Base-by-base conservation (phyloP, 441 rosid species). In the Biscutella auriculata region DNA sequence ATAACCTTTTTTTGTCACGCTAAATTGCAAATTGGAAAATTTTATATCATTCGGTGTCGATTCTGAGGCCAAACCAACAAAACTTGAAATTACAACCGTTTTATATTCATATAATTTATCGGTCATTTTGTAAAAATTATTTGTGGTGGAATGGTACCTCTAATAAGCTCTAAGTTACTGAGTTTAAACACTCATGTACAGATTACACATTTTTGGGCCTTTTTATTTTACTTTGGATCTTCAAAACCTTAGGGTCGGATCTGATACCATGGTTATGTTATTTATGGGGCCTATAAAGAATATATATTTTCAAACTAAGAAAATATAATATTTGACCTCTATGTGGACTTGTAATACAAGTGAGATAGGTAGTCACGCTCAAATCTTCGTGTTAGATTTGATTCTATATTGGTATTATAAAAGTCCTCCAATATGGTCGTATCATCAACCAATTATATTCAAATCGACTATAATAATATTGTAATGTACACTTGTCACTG, bases 341-440 rank as follows among this genome's bases (percentile, higher is more conserved):
- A 21, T 59, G 60, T 60, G 28, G 61, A 67, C 36, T 60, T 45
- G 43, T 53, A 28, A 28, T 28, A 2, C 44, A 19, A 67, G 62
- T 60, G 51, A 10, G 57, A 7, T 28, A 45, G 49, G 44, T n/a
- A 6, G 39, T 43, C 71, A 60, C 62, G 66, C 71, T 46, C 71
- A 60, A 46, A 67, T 67, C 70, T 65, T 2, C 39, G 45, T 53
- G 62, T 25, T 60, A 61, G 72, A 67, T 67, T 60, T 67, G 66
- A 62, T 67, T 60, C 66, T 60, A 53, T 6, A 53, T 53, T 21
- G 33, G 17, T 5, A 53, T 46, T 54, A 39, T 67, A 32, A 40
- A 60, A 67, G 6, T 34, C 27, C 30, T 47, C 50, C 45, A 29
- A 27, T 46, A 25, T 51, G 61, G 32, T 29, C 66, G 15, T 53